Evolutionary conservation across 257 asterid genomes (phyloP).

Genomic region (Avicennia marina): DNA sequence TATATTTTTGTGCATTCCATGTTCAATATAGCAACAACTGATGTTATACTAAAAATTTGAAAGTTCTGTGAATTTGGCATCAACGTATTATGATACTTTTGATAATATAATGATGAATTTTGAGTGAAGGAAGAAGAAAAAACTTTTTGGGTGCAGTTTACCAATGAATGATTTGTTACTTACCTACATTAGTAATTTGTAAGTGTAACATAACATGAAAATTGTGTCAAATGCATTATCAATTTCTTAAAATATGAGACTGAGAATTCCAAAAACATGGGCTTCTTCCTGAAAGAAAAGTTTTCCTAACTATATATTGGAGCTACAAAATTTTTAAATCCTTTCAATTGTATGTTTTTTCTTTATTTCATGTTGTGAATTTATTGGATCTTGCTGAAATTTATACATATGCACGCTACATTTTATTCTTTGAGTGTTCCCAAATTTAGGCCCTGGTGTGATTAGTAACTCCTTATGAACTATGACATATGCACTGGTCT

Average conservation of each 20-base stretch:
- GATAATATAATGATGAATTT: not conserved
- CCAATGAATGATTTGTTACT: not conserved
- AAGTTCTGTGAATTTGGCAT: too few species aligned
- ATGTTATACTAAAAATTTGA: too few species aligned
- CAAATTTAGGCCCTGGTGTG: conserved; percentile 1
- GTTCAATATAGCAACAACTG: too few species aligned
- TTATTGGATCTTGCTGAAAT: not conserved
- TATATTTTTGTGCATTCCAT: not conserved
- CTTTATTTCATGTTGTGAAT: not conserved
- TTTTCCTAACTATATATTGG: not conserved
- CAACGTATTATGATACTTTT: not conserved
- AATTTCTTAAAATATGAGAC: not conserved
- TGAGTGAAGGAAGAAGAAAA: not conserved
- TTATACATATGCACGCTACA: not conserved
- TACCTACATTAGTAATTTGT: too few species aligned
- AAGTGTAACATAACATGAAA: conserved; percentile 1
- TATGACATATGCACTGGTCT: too few species aligned
- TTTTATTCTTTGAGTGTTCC: not conserved
- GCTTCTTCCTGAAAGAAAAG: not conserved
- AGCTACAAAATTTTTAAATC: not conserved
- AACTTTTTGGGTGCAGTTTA: not conserved
- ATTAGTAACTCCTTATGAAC: conserved; percentile 7
- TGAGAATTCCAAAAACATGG: not conserved
- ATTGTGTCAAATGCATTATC: not conserved
- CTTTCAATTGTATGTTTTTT: not conserved